Conservation (phyloP, 1,284 basidiomycete genomes). For the Veloboletus limbatus region DNA sequence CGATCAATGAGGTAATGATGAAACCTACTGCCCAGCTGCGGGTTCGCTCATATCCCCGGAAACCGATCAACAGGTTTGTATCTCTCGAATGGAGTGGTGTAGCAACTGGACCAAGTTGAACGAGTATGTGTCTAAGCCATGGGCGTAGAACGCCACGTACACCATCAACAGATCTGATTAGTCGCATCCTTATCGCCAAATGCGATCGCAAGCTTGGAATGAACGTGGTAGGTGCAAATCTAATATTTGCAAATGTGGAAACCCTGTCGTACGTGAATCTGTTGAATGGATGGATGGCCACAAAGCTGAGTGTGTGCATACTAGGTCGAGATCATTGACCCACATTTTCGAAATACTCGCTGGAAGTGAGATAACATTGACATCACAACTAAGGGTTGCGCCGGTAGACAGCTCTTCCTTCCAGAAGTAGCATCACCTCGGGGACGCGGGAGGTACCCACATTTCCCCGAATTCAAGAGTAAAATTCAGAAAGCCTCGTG, state of each 20-base stretch:
- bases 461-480: conserved; percentile 15
- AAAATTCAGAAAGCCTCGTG: conserved; percentile 23
- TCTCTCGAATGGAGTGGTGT: conserved; percentile 9
- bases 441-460: conserved; percentile 26
- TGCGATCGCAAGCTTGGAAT: conserved; percentile 11
- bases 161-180: conserved; percentile 11
- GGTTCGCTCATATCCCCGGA: conserved; percentile 23
- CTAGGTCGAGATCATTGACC: background rate
- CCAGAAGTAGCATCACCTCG: conserved; percentile 29
- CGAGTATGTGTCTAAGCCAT: conserved; percentile 1
- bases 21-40: conserved; percentile 11
- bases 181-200: conserved; percentile 29
- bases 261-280: conserved; percentile 2
- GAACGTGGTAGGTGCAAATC: conserved; percentile 6
- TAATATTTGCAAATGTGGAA: conserved; percentile 22
- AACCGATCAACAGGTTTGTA: conserved; percentile 25
- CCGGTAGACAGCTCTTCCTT: conserved; percentile 18
- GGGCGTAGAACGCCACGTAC: conserved; percentile 25
- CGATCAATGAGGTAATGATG: conserved; percentile 22
- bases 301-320: background rate
- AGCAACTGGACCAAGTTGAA: conserved; percentile 3
- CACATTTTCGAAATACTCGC: background rate
- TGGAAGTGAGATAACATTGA: conserved; percentile 7
- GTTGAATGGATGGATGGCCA: background rate
- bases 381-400: conserved; percentile 8